phyloP scores from a whole-genome alignment of 371 early-diverging fungal species.

The Basidiobolus meristosporus region DNA sequence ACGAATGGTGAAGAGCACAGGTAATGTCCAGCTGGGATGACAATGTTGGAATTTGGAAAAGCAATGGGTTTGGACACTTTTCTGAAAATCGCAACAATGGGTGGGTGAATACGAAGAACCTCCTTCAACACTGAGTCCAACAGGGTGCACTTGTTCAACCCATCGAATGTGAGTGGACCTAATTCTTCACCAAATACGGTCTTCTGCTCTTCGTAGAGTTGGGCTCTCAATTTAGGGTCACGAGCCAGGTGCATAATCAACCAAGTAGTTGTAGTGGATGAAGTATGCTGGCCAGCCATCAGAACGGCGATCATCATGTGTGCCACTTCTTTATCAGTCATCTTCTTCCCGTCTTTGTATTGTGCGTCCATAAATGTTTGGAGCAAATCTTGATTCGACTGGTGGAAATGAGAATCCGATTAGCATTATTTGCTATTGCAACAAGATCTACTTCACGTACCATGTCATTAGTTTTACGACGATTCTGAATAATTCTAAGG shows the following conservation, averaged over 20 bases:
- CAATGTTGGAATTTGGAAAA: conserved; percentile 47
- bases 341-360: conserved; percentile 69
- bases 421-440: too few species aligned
- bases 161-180: conserved; percentile 46
- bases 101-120: conserved; percentile 83
- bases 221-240: conserved; percentile 22
- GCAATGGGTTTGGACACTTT: conserved; percentile 53
- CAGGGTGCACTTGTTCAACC: conserved; percentile 45
- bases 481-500: conserved; percentile 55
- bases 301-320: too few species aligned
- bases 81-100: conserved; percentile 85
- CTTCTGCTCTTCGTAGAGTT: conserved; percentile 41
- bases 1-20: conserved; percentile 72
- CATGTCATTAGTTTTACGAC: conserved; percentile 30
- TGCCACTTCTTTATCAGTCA: conserved; percentile 73
- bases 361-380: conserved; percentile 63
- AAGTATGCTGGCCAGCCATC: conserved; percentile 94
- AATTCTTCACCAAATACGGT: conserved; percentile 31
- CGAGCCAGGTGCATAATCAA: conserved; percentile 70
- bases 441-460: conserved; percentile 12
- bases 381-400: conserved; percentile 44
- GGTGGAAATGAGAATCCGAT: too few species aligned
- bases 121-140: conserved; percentile 77
- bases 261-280: conserved; percentile 87
- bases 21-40: conserved; percentile 79